These are phyloP conservation scores for Phytopythium vexans DNA, from an alignment of 352 stramenopile species.

Conservation along the genomic window DNA sequence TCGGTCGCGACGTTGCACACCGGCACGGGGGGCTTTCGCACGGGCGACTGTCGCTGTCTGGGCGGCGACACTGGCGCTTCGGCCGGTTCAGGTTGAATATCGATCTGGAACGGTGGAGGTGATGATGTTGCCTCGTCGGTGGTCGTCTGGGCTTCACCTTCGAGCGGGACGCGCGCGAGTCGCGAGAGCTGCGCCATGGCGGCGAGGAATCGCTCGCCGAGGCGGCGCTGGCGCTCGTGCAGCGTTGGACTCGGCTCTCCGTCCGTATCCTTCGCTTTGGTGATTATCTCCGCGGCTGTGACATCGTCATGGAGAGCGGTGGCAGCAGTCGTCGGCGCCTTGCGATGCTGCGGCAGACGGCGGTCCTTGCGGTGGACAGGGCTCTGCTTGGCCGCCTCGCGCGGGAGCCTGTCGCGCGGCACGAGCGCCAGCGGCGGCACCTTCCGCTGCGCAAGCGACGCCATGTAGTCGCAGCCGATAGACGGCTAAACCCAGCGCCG, in stretches of 20 bases:
- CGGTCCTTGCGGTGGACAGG: conserved; percentile 1
- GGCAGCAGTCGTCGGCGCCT: conserved; percentile 1
- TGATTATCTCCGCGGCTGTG: too few species aligned
- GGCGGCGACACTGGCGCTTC: neutral
- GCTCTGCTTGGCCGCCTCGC: conserved; percentile 10
- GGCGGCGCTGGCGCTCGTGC: conserved; percentile 21
- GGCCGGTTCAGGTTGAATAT: neutral
- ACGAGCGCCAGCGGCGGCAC: conserved; percentile 48
- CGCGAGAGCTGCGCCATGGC: conserved; percentile 52
- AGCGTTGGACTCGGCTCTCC: too few species aligned
- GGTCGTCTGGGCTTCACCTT: neutral
- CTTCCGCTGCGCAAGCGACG: conserved; percentile 21
- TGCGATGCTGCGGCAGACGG: conserved; percentile 2
- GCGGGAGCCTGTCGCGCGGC: conserved; percentile 31
- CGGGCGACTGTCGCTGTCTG: conserved; percentile 1
- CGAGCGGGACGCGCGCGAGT: conserved; percentile 26
- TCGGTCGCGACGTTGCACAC: conserved; percentile 6
- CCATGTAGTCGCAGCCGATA: neutral
- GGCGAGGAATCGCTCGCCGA: conserved; percentile 53
- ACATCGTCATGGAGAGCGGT: neutral
- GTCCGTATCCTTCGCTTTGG: neutral
- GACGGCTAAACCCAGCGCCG: too few species aligned
- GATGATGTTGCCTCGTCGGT: neutral
- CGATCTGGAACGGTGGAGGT: neutral
- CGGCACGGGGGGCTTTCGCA: neutral